Conservation (phyloP, 164 flowering plant genomes). For the Saururus chinensis region DNA sequence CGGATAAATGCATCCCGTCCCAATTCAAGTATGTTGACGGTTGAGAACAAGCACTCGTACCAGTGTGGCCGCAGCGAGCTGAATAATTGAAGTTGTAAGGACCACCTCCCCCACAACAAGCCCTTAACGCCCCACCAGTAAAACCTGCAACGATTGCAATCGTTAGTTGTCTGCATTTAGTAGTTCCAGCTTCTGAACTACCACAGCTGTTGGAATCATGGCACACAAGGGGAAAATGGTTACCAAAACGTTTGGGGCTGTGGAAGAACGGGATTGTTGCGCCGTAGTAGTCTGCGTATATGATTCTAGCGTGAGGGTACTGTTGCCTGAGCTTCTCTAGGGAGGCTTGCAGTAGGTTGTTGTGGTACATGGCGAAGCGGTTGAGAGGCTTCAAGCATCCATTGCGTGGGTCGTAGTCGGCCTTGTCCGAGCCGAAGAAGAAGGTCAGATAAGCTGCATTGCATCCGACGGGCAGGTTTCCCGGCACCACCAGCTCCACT, state of each 20-base stretch:
- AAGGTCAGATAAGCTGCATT: background rate
- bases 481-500: background rate
- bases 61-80: background rate
- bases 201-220: too few relatives aligned
- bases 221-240: too few relatives aligned
- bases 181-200: background rate
- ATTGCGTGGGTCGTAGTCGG: background rate
- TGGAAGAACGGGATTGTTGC: background rate
- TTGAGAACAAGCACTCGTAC: background rate
- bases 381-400: background rate
- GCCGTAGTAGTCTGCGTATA: background rate
- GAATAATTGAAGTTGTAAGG: background rate
- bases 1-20: conserved; percentile 1
- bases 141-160: background rate
- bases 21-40: background rate
- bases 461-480: background rate
- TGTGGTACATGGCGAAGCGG: background rate
- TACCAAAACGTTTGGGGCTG: background rate
- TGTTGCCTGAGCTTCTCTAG: background rate
- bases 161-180: background rate
- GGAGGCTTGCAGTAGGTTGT: background rate
- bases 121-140: too few relatives aligned
- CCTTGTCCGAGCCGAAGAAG: background rate
- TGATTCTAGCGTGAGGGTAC: background rate
- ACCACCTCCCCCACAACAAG: background rate